Evolutionary conservation across 1,284 basidiomycete genomes (phyloP).

Genomic region (Neolentinus lepideus): DNA sequence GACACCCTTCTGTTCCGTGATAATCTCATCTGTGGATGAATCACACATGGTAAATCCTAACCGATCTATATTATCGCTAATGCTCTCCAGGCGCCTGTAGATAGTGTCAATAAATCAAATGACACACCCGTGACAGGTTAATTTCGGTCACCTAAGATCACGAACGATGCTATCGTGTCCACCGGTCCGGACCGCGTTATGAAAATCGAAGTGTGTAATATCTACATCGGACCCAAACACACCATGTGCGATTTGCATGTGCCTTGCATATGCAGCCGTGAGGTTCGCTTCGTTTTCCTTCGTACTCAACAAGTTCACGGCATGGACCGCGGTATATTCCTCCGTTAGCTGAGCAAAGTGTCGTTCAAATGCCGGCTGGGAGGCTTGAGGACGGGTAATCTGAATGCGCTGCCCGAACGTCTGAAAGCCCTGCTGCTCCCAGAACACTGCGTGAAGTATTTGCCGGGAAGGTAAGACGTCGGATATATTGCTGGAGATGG

Average conservation of each 20-base stretch:
- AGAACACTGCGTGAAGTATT: conserved; percentile 63
- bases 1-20: conserved; percentile 83
- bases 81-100: conserved; percentile 48
- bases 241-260: conserved; percentile 56
- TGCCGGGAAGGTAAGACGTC: conserved; percentile 11
- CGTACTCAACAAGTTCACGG: conserved; percentile 83
- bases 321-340: conserved; percentile 76
- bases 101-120: conserved; percentile 6
- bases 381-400: conserved; percentile 91
- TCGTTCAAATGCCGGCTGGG: conserved; percentile 92
- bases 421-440: conserved; percentile 94
- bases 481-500: conserved; percentile 7
- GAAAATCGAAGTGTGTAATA: conserved; percentile 94
- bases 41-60: conserved; percentile 87
- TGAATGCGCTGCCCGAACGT: conserved; percentile 89
- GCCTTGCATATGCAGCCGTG: conserved; percentile 76
- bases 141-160: conserved; percentile 55
- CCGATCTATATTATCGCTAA: conserved; percentile 63
- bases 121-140: background rate
- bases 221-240: conserved; percentile 52
- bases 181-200: conserved; percentile 71
- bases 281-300: conserved; percentile 91
- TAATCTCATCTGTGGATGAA: conserved; percentile 50
- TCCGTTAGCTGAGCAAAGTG: conserved; percentile 85
- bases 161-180: conserved; percentile 85